Evolutionary conservation across 2,329 filamentous ascomycete species (phyloP).

Genomic region (Alternaria infectoria): DNA sequence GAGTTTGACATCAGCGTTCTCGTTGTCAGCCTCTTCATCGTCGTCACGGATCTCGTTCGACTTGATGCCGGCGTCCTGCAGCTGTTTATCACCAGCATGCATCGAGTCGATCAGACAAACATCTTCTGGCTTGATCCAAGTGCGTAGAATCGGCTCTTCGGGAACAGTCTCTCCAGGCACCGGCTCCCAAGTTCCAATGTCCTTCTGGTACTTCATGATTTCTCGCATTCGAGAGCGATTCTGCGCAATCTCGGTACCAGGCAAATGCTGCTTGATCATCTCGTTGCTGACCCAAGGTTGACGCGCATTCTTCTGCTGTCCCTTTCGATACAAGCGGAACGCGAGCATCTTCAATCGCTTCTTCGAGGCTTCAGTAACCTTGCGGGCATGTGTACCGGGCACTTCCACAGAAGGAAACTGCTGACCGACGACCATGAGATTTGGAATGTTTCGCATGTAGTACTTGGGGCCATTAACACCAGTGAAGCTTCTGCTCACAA

Average conservation of each 20-base stretch:
- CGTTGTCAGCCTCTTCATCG: conserved; percentile 67
- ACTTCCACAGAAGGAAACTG: conserved; percentile 91
- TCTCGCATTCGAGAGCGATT: conserved; percentile 97
- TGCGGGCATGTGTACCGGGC: conserved; percentile 89
- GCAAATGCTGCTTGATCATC: conserved; percentile 72
- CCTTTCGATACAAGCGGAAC: conserved; percentile 84
- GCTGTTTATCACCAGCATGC: conserved; percentile 91
- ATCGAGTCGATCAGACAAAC: conserved; percentile 94
- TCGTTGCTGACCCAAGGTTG: conserved; percentile 81
- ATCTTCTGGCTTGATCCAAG: conserved; percentile 94
- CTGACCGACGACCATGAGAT: conserved; percentile 89
- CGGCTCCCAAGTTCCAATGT: conserved; percentile 81
- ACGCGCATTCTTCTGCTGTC: conserved; percentile 70
- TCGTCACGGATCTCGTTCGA: conserved; percentile 68
- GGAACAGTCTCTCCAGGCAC: conserved; percentile 75
- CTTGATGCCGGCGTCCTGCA: conserved; percentile 89
- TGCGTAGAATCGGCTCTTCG: conserved; percentile 79
- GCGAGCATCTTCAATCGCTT: conserved; percentile 96
- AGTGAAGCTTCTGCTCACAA: conserved; percentile 83
- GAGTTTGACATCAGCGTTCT: conserved; percentile 84
- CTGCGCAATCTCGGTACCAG: conserved; percentile 91
- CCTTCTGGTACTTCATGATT: conserved; percentile 89
- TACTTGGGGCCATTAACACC: conserved; percentile 78
- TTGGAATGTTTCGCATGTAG: conserved; percentile 87
- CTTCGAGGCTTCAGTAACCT: conserved; percentile 96